Base-by-base conservation (phyloP, 1,139 yeast genomes). In the Insectozyma bohioensis region DNA sequence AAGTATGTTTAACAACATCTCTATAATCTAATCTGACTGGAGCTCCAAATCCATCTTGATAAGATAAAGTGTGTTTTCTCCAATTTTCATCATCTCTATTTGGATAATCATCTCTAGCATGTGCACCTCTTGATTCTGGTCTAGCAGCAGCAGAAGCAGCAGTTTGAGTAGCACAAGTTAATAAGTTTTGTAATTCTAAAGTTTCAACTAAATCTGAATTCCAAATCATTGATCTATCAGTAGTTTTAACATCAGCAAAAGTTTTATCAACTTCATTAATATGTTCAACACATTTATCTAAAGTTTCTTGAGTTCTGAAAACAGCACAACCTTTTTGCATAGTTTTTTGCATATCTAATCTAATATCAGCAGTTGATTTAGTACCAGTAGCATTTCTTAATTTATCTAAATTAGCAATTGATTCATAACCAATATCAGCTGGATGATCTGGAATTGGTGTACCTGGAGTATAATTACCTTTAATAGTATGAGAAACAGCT, bases 211-310 rank as follows among this genome's bases (percentile, higher is more conserved):
- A 73, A 61, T 92, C 98, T 36, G 95, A 81, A 75, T 92, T 87
- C 98, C 98, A 92, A 60, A 92, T 90, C 97, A 92, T 87, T 21
- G 97, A 87, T 68, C 96, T 81, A 65, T 92, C 98, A 46, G 92
- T 78, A 47, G 95, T 87, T 59, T 85, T 85, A 47, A 92, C 80
- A 39, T 72, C 70, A 26, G 48, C 50, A 56, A 87, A 82, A 24
- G 83, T 63, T 52, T 75, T 70, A 67, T 90, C 97, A 47, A 92
- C 85, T 39, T 66, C 78, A 42, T 71, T 70, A 57, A 92, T 86
- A 53, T 83, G 79, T 52, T 67, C 69, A 35, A 90, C 97, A 80
- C 98, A 96, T 48, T 80, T 85, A 59, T 90, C 96, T 59, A 92
- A 75, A 38, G 95, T 81, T 40, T 80, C 88, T 71, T 92, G 96